phyloP scores from a whole-genome alignment of 768 basidiomycete genomes.

The Serendipita sp. region DNA sequence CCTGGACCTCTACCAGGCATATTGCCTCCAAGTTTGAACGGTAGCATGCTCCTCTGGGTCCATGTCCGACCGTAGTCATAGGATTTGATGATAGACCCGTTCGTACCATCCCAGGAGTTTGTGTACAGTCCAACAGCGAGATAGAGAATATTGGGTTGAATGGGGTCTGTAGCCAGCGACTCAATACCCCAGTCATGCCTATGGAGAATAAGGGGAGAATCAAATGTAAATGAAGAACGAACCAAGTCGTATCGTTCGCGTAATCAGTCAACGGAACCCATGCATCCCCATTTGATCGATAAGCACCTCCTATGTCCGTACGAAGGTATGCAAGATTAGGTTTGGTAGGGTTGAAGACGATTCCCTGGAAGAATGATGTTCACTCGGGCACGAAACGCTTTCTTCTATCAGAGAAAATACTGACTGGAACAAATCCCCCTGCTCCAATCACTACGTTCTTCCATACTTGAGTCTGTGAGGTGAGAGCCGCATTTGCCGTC shows the following conservation, averaged over 20 bases:
- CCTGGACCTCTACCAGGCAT: constrained; percentile 52
- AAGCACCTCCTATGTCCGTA: constrained; percentile 52
- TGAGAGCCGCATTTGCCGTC: background rate
- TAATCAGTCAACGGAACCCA: constrained; percentile 52
- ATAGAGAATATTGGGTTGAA: constrained; percentile 37
- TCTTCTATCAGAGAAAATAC: too few relatives aligned
- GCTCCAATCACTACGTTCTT: constrained; percentile 1
- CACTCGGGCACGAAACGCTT: too few relatives aligned
- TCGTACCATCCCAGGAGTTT: constrained; percentile 11
- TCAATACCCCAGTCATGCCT: constrained; percentile 40
- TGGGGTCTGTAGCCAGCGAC: constrained; percentile 48
- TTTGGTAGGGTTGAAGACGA: constrained; percentile 46
- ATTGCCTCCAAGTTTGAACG: constrained; percentile 49
- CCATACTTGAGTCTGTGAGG: background rate
- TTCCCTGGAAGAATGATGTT: constrained; percentile 11
- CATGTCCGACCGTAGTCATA: constrained; percentile 7
- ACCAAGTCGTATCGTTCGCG: constrained; percentile 32
- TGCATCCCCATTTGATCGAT: constrained; percentile 42
- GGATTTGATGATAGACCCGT: constrained; percentile 9
- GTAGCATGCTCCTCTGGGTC: constrained; percentile 22
- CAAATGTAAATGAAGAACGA: constrained; percentile 10
- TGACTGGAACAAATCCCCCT: background rate
- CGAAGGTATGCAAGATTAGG: constrained; percentile 48
- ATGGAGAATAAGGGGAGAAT: background rate
- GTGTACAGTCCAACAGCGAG: constrained; percentile 21